Evolutionary conservation across 345 rosid genomes (phyloP), one percentile per base, ranked within the genome.

Genomic region (Pistacia vera): DNA sequence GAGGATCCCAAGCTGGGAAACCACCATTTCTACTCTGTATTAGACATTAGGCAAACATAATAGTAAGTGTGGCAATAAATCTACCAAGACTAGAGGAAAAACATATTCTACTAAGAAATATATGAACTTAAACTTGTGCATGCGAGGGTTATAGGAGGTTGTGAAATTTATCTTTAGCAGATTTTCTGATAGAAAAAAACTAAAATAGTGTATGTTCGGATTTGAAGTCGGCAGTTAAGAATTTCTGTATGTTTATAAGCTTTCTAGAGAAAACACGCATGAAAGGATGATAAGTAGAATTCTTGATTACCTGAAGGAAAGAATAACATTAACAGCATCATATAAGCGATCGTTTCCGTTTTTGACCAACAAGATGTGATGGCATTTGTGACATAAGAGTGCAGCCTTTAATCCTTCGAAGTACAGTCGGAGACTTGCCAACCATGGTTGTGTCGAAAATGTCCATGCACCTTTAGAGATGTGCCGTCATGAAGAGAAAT

Each of bases 391-490:
- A 86, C 17, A 76, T 78, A 84, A 49, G 9, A 88, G 78, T 18
- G 85, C 78, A 49, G 88, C 96, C 87, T 92, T 92, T 7, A 92
- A 72, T 16, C 91, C 92, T 83, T 92, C 94, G 84, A 82, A 3
- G 92, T 91, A 80, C 93, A 87, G 66, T 91, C 97, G 20, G 92
- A 91, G 63, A 83, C 93, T 80, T 88, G 92, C 97, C 90, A 87
- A 6, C 93, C 90, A 41, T 91, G 94, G 73, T 90, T 85, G 91
- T 59, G 74, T 85, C 2, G 91, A 83, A 17, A 89, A 87, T 52
- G 96, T 87, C 92, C 91, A 90, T 12, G 87, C 78, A 22, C 97
- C 93, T 84, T 91, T 91, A 2, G 89, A 83, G 28, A 73, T 88
- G 61, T 90, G 92, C 70, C 94, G 30, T 87, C 94, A 92, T 73